Conservation (phyloP, 768 basidiomycete genomes). For the Hygrocybe punicea region DNA sequence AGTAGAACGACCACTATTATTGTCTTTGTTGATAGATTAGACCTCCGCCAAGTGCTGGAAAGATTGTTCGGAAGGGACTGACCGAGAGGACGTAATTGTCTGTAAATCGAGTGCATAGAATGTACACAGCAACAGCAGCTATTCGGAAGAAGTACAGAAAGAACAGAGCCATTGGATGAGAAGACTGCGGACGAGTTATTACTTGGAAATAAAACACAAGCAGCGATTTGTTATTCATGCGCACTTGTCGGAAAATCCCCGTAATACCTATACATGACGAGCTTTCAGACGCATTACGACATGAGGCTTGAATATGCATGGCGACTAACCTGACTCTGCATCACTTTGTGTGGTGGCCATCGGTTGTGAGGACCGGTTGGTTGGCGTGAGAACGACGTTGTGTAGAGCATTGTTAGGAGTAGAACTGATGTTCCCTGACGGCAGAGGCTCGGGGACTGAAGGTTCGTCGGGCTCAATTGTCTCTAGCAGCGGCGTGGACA, state of each 20-base stretch:
- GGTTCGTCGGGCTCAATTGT: slow-evolving; percentile 88
- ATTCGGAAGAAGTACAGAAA: slow-evolving; percentile 86
- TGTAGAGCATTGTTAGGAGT: slow-evolving; percentile 30
- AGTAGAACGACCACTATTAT: slow-evolving; percentile 90
- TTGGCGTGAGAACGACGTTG: slow-evolving; percentile 59
- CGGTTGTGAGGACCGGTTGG: slow-evolving; percentile 36
- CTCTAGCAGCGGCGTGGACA: slow-evolving; percentile 61
- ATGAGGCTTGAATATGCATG: background rate
- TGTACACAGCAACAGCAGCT: slow-evolving; percentile 85
- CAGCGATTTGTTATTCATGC: slow-evolving; percentile 4
- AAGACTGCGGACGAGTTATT: slow-evolving; percentile 49
- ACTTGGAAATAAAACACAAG: slow-evolving; percentile 4
- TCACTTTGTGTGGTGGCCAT: slow-evolving; percentile 59
- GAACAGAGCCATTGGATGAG: slow-evolving; percentile 79
- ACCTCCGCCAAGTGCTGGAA: no score
- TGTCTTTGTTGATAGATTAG: slow-evolving; percentile 49
- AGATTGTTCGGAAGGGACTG: slow-evolving; percentile 28
- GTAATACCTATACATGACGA: slow-evolving; percentile 49
- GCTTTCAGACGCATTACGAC: background rate
- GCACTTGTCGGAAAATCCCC: slow-evolving; percentile 75
- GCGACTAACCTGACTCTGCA: slow-evolving; percentile 68
- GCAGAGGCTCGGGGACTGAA: slow-evolving; percentile 24
- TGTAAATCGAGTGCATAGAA: slow-evolving; percentile 89
- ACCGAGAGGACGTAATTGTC: slow-evolving; percentile 92
- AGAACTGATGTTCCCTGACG: slow-evolving; percentile 34